These are phyloP conservation scores for Fusarium succisae DNA, from an alignment of 2,329 filamentous ascomycete species.

Conservation along the genomic window DNA sequence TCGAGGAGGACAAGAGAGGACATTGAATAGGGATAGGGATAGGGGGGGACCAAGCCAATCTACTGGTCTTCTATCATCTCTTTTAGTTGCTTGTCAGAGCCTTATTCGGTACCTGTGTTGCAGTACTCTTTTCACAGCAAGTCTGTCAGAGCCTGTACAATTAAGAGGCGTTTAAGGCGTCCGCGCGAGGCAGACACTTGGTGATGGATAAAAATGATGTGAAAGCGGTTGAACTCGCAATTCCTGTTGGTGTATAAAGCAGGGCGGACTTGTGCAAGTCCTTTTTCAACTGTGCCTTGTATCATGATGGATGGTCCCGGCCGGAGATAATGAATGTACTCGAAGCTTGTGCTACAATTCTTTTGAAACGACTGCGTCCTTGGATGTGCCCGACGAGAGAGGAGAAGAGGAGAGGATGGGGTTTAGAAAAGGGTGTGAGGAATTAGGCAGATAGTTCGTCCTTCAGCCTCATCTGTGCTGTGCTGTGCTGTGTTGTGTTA, in stretches of 20 bases:
- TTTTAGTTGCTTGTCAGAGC: constrained; percentile 7
- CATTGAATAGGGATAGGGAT: not conserved
- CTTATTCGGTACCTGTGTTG: constrained; percentile 22
- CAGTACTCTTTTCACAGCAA: not conserved
- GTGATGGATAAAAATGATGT: not conserved
- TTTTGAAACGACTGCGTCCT: constrained; percentile 18
- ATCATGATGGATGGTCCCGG: not conserved
- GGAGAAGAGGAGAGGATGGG: constrained; percentile 6
- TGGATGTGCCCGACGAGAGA: constrained; percentile 4
- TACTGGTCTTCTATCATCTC: not conserved
- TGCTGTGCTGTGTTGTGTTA: not conserved
- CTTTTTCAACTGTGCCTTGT: not conserved
- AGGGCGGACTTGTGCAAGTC: constrained; percentile 31
- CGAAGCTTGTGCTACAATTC: not conserved
- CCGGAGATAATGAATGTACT: not conserved
- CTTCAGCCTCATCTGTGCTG: constrained; percentile 23
- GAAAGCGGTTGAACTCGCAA: not conserved
- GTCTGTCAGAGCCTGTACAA: constrained; percentile 23
- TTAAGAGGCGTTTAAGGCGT: constrained; percentile 4
- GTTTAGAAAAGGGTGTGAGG: constrained; percentile 4
- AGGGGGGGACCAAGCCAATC: not conserved
- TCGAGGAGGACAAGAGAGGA: not conserved
- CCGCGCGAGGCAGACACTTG: constrained; percentile 18
- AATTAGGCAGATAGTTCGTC: constrained; percentile 8
- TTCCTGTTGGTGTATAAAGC: not conserved